phyloP scores from a whole-genome alignment of 306 rosid genomes.

The Cucurbita argyrosperma region DNA sequence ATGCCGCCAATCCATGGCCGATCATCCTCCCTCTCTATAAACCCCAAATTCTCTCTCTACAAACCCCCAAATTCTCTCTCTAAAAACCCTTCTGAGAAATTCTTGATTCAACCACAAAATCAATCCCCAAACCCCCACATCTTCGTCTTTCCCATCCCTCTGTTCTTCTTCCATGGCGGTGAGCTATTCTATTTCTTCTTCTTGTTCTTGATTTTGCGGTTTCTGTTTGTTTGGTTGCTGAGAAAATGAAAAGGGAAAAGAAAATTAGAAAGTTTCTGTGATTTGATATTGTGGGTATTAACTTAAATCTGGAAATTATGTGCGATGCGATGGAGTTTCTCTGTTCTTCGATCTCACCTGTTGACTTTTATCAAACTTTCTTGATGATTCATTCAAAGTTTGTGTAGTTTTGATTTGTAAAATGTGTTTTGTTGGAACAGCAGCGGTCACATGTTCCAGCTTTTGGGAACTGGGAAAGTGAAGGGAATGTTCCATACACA shows the following conservation, averaged over 20 bases:
- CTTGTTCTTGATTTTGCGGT: background rate
- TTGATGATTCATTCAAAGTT: background rate
- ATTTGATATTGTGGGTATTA: background rate
- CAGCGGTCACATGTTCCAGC: constrained; percentile 79
- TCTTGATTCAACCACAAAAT: background rate
- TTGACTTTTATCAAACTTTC: background rate
- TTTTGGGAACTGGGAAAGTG: constrained; percentile 81
- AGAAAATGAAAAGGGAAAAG: background rate
- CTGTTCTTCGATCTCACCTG: background rate
- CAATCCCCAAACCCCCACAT: background rate
- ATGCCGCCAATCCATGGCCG: background rate
- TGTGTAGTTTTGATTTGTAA: background rate
- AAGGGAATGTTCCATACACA: constrained; percentile 80
- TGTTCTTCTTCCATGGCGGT: background rate
- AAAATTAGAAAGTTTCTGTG: background rate
- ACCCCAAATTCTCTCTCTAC: background rate
- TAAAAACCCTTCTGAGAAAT: background rate
- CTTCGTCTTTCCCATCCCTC: background rate
- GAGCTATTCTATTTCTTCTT: background rate
- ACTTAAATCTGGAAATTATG: background rate
- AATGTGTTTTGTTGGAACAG: constrained; percentile 12
- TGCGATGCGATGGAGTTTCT: background rate
- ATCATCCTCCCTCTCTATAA: background rate
- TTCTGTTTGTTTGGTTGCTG: background rate
- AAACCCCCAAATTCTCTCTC: background rate